These are phyloP conservation scores for Aspergillus affinis DNA, from an alignment of 495 filamentous ascomycete species.

Conservation along the genomic window DNA sequence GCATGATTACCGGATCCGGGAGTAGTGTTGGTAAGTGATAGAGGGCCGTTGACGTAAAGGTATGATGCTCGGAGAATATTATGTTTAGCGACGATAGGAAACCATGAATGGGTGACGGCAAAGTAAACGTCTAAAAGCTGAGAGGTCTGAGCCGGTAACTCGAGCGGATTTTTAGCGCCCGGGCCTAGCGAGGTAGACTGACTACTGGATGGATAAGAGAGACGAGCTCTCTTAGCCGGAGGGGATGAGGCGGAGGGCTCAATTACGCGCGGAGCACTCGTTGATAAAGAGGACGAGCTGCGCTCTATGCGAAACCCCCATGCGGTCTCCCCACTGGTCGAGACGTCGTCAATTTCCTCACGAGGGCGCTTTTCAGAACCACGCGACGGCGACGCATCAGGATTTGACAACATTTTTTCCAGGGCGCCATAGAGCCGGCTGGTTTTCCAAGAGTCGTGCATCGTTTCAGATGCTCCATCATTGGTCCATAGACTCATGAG, in stretches of 20 bases:
- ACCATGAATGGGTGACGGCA: constrained; percentile 69
- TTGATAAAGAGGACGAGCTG: constrained; percentile 30
- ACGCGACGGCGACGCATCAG: constrained; percentile 22
- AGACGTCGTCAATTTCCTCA: constrained; percentile 32
- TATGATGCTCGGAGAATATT: constrained; percentile 57
- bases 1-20: constrained; percentile 58
- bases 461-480: constrained; percentile 47
- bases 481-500: constrained; percentile 51
- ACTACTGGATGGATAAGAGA: constrained; percentile 23
- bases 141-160: constrained; percentile 61
- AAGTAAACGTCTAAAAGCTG: constrained; percentile 71
- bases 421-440: constrained; percentile 53
- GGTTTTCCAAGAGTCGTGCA: constrained; percentile 59
- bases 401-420: constrained; percentile 53
- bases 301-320: constrained; percentile 40
- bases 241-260: constrained; percentile 26
- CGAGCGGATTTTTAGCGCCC: constrained; percentile 27
- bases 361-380: constrained; percentile 38
- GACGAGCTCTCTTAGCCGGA: constrained; percentile 31
- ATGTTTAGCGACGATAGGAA: constrained; percentile 70
- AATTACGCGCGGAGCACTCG: constrained; percentile 33
- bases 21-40: constrained; percentile 39
- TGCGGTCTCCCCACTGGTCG: constrained; percentile 10
- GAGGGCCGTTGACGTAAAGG: constrained; percentile 47
- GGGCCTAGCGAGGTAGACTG: constrained; percentile 13